Base-by-base conservation (phyloP, 108 stramenopile species). In the Skeletonema grethae region DNA sequence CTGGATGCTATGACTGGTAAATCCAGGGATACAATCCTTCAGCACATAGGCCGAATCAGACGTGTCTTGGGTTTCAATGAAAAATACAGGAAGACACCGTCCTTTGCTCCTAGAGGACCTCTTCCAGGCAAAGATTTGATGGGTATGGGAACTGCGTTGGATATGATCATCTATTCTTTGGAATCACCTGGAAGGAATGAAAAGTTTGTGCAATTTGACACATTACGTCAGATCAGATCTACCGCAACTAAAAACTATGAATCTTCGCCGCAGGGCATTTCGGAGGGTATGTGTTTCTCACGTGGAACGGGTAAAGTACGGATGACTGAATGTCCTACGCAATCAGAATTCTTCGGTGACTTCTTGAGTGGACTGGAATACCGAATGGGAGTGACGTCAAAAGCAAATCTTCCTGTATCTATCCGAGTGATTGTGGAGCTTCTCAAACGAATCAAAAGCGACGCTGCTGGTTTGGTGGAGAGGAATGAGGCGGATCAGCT, bases 121-220 rank as follows among this genome's bases (percentile, higher is more conserved):
- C 43, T 70, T 22, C 25, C 50, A 29, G 1, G 56, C 1, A 6
- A 20, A 30, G 76, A 76, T 20, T 16, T 16, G 6, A 56, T 71
- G 2, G 70, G 70, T 4, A 77, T 77, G 69, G 35, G 63, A 12
- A 1, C 57, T 13, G 56, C 69, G 0, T 11, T 77, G 5, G 70
- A 77, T 15, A 77, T 71, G 63, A 13, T 57, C 0, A 7, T 43
- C 8, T 34, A 71, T 2, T 71, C 70, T 2, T 11, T 67, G 12
- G 30, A 30, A 12, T 57, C 64, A 2, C 46, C 25, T 55, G 76
- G 71, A 1, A 1, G 46, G 8, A 77, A 53, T 24, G 11, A 24
- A 2, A 0, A 48, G 2, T 43, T 25, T 9, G 59, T 72, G 2
- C 76, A 77, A 30, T 72, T 66, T 24, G 39, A 58, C 4, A 66